Base-by-base conservation (phyloP, 805 yeast genomes). In the Ogataea nitratoaversa region DNA sequence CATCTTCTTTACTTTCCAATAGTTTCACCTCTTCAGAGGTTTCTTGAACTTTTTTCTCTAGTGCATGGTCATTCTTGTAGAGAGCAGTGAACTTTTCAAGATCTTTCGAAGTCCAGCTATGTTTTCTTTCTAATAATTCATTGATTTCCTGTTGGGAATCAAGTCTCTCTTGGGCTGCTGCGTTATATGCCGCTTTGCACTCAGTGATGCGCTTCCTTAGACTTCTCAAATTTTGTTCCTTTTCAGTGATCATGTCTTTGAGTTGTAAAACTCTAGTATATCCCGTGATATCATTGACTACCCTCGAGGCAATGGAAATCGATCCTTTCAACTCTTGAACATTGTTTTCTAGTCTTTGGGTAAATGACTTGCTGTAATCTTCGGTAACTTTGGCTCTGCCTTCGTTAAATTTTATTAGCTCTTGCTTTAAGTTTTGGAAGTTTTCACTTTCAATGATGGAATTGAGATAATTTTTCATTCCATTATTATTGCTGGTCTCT, bases 251-350 rank as follows among this genome's bases (percentile, higher is more conserved):
- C 2, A 75, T 63, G 22, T 67, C 59, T 60, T 88, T 82, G 51
- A 91, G 63, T 42, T 71, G 68, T 54, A 86, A 95, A 41, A 93
- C 86, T 16, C 81, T 70, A 0, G 88, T 74, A 60, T 93, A 93
- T 0, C 99, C 99, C 0, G 99, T 91, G 9, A 89, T 81, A 51
- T 89, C 96, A 54, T 93, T 93, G 25, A 91, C 69, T 2, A 90
- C 76, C 44, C 77, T 71, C 0, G 86, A 74, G 0, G 85, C 82
- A 0, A 78, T 71, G 38, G 74, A 68, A 5, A 79, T 67, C 1
- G 84, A 72, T 14, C 71, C 78, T 44, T 73, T 82, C 32, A 80
- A 54, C 2, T 81, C 76, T 43, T 71, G 76, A 18, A 79, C 64
- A 52, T 73, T 74, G n/a, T 62, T 48, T 30, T 67, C 76, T 18